These are phyloP conservation scores for Globisporangium solare DNA, from an alignment of 352 stramenopile species.

Conservation along the genomic window DNA sequence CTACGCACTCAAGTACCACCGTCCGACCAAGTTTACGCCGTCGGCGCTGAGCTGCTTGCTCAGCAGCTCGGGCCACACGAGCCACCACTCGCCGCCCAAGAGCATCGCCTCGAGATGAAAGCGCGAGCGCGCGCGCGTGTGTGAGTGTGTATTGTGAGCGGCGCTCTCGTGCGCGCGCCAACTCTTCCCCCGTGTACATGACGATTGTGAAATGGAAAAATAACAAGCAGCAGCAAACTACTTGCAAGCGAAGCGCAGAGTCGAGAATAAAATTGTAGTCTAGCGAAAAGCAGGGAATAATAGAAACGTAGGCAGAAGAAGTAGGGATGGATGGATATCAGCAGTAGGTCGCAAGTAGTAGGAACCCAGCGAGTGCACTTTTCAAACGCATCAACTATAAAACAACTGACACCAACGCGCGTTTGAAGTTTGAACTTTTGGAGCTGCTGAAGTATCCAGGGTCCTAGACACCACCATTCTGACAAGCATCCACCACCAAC, in stretches of 20 bases:
- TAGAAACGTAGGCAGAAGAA: not conserved
- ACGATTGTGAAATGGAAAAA: conserved; percentile 1
- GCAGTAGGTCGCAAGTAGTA: no score
- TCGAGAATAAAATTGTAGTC: conserved; percentile 1
- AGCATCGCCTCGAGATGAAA: not conserved
- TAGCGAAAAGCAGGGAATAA: not conserved
- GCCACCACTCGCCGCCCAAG: conserved; percentile 7
- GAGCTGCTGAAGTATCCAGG: no score
- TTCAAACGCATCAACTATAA: no score
- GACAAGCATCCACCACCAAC: no score
- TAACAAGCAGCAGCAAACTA: not conserved
- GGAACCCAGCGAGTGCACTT: no score
- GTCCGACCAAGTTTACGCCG: conserved; percentile 65
- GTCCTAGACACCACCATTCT: no score
- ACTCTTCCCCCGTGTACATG: conserved; percentile 7
- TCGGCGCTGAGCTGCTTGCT: conserved; percentile 78
- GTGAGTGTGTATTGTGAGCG: no score
- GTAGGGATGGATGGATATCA: not conserved
- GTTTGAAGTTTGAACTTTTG: no score
- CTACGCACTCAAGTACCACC: conserved; percentile 84
- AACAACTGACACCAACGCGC: no score
- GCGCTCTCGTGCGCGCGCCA: no score
- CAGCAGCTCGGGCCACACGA: conserved; percentile 57
- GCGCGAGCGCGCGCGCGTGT: not conserved
- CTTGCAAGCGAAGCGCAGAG: not conserved